Conservation (phyloP, 345 rosid genomes). For the Linum trigynum region DNA sequence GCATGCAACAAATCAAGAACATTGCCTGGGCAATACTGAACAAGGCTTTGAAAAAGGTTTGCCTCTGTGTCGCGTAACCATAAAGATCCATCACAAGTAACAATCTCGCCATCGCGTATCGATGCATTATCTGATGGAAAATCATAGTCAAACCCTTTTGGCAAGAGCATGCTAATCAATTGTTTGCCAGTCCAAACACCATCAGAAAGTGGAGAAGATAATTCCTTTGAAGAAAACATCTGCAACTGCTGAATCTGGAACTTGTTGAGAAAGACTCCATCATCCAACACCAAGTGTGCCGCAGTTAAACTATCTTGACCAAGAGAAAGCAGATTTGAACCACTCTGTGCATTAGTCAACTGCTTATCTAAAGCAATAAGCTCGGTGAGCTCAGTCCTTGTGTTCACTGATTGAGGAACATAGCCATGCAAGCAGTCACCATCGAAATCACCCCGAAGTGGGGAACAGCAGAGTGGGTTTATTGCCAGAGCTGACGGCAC, state of each 20-base stretch:
- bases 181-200: constrained; percentile 82
- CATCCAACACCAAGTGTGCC: constrained; percentile 60
- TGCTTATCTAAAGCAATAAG: constrained; percentile 80
- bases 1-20: constrained; percentile 52
- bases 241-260: constrained; percentile 71
- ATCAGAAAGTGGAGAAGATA: constrained; percentile 29
- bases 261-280: constrained; percentile 30
- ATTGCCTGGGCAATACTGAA: constrained; percentile 32
- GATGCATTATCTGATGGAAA: constrained; percentile 34
- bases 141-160: constrained; percentile 47
- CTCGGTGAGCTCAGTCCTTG: constrained; percentile 68
- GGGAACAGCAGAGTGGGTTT: constrained; percentile 81
- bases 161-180: constrained; percentile 69
- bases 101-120: constrained; percentile 52
- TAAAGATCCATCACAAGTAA: constrained; percentile 51
- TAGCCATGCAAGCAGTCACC: constrained; percentile 97
- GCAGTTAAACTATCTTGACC: constrained; percentile 81
- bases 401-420: constrained; percentile 71
- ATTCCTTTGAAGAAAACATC: constrained; percentile 50
- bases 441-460: constrained; percentile 91
- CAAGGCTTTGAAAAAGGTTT: constrained; percentile 59
- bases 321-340: constrained; percentile 59
- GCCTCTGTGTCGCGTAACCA: constrained; percentile 73
- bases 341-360: constrained; percentile 61
- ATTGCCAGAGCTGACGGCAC: constrained; percentile 59